A percentile compares a stretch with the other conserved stretches of the same genome.
Conservation (phyloP, 352 stramenopile genomes). For the Aphanomyces euteiches region DNA sequence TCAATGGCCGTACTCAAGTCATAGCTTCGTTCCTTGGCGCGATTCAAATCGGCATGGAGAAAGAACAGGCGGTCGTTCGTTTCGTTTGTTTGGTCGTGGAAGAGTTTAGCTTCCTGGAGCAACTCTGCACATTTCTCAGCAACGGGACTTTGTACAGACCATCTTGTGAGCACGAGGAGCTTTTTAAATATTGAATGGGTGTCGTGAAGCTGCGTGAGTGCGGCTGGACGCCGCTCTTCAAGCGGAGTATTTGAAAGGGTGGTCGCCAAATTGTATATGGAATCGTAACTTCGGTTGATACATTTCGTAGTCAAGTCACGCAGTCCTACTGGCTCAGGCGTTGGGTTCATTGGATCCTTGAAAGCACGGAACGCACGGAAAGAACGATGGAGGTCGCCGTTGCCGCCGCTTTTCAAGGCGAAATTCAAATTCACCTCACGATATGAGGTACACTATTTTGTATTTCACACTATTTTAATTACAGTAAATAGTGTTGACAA, state of each 20-base stretch:
- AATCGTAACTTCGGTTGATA: constrained; percentile 80
- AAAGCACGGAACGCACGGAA: no score
- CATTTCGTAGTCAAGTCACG: constrained; percentile 67
- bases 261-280: constrained; percentile 38
- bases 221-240: constrained; percentile 65
- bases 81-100: constrained; percentile 74
- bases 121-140: constrained; percentile 67
- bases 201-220: constrained; percentile 58
- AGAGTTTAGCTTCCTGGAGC: constrained; percentile 53
- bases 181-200: constrained; percentile 70
- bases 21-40: constrained; percentile 74
- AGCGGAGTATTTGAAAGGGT: constrained; percentile 7
- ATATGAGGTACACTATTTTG: no score
- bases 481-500: no score
- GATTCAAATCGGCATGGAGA: constrained; percentile 77
- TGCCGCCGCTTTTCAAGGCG: no score
- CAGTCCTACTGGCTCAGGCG: constrained; percentile 3
- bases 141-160: constrained; percentile 79
- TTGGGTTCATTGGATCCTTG: background rate
- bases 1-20: constrained; percentile 78
- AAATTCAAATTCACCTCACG: no score
- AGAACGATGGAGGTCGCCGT: no score
- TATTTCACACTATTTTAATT: no score
- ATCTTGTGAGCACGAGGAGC: constrained; percentile 74
- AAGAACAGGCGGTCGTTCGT: constrained; percentile 83